These are phyloP conservation scores for Xylariales sp. DNA, from an alignment of 2,329 filamentous ascomycete genomes.

Conservation along the genomic window DNA sequence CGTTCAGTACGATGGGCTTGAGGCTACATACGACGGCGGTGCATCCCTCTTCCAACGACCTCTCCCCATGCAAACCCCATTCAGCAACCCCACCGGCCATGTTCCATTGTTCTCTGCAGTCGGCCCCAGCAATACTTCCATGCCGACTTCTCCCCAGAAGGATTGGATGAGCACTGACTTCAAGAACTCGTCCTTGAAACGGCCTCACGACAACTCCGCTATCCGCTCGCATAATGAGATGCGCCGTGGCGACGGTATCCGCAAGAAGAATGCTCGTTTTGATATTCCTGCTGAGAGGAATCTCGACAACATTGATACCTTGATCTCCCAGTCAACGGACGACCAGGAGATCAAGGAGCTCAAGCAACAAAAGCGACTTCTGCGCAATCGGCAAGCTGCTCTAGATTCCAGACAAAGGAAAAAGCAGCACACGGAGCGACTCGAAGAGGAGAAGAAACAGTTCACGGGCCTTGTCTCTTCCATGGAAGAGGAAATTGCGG, in stretches of 20 bases:
- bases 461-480: constrained; percentile 80
- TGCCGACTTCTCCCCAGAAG: constrained; percentile 68
- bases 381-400: constrained; percentile 95
- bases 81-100: constrained; percentile 63
- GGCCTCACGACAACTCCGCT: constrained; percentile 74
- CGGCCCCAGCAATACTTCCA: constrained; percentile 60
- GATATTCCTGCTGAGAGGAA: constrained; percentile 96
- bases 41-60: constrained; percentile 65
- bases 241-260: constrained; percentile 85
- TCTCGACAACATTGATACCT: constrained; percentile 91
- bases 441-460: constrained; percentile 97
- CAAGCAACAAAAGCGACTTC: constrained; percentile 95
- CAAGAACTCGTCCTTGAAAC: constrained; percentile 66
- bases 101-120: constrained; percentile 66
- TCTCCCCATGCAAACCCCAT: constrained; percentile 65
- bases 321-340: constrained; percentile 88
- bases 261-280: constrained; percentile 99
- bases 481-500: constrained; percentile 80
- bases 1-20: constrained; percentile 75
- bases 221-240: constrained; percentile 81
- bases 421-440: constrained; percentile 96
- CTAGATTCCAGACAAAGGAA: constrained; percentile 97
- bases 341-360: constrained; percentile 97
- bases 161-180: constrained; percentile 65
- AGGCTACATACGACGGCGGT: constrained; percentile 65